Percentiles rank a stretch among this genome's conserved stretches.
phyloP scores from a whole-genome alignment of 306 rosid species.

The Calophaca sinica region DNA sequence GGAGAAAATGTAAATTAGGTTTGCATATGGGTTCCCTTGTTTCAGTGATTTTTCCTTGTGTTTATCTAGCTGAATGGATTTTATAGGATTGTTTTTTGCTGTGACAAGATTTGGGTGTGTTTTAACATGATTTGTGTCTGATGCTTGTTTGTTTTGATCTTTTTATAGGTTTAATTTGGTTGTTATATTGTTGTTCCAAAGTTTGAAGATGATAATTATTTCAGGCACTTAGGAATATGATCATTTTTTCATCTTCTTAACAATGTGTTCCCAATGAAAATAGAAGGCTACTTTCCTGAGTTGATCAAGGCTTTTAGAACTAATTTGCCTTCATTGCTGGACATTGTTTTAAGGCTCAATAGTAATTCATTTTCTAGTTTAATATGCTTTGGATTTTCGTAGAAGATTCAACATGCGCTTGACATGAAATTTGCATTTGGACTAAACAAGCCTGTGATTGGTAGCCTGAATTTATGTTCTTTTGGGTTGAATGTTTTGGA shows the following conservation, averaged over 20 bases:
- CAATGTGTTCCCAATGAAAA: conserved; percentile 25
- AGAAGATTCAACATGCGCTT: conserved; percentile 6
- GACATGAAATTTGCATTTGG: conserved; percentile 22
- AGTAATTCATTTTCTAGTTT: too few relatives aligned
- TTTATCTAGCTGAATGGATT: conserved; percentile 11
- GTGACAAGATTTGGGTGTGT: neutral
- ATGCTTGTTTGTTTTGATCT: conserved; percentile 20
- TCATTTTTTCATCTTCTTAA: neutral
- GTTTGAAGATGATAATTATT: neutral
- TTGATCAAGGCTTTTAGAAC: neutral
- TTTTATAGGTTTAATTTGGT: conserved; percentile 20
- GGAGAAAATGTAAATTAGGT: conserved; percentile 27
- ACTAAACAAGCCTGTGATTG: neutral
- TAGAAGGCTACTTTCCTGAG: conserved; percentile 10
- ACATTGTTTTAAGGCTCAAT: conserved; percentile 10
- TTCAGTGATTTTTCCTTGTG: conserved; percentile 14
- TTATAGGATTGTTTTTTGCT: conserved; percentile 4
- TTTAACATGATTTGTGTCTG: neutral
- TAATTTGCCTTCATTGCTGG: neutral
- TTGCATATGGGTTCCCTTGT: neutral
- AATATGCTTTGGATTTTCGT: too few relatives aligned
- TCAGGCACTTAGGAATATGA: neutral
- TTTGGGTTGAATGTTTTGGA: conserved; percentile 9
- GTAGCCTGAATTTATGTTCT: neutral
- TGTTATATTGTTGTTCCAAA: neutral